Percentiles rank a stretch among this genome's conserved stretches.
These are phyloP conservation scores for Plasmopara viticola DNA, from an alignment of 352 stramenopile genomes.

Conservation along the genomic window DNA sequence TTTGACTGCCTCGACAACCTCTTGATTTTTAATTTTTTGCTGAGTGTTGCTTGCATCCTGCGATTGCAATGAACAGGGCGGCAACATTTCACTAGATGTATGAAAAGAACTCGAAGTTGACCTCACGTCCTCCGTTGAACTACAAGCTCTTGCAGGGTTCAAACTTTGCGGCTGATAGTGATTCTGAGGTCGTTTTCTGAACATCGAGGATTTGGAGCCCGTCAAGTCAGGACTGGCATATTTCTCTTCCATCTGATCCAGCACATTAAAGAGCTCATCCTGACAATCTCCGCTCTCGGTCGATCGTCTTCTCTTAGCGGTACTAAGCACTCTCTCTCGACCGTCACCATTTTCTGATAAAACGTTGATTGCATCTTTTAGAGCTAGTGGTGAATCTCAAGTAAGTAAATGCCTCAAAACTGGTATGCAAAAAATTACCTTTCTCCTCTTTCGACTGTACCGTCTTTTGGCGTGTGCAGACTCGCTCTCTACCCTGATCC, in stretches of 20 bases:
- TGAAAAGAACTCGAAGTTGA: conserved; percentile 8
- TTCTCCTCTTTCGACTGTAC: conserved; percentile 13
- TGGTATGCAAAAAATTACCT: conserved; percentile 10
- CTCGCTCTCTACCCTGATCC: conserved; percentile 3
- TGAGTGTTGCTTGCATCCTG: conserved; percentile 12
- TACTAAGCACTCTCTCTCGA: conserved; percentile 1
- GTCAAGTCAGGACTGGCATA: conserved; percentile 34
- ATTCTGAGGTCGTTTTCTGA: neutral
- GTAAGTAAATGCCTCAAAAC: conserved; percentile 2
- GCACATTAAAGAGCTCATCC: conserved; percentile 50
- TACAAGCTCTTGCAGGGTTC: neutral
- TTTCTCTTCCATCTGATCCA: conserved; percentile 60
- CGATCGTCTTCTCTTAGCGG: conserved; percentile 5
- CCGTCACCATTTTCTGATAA: conserved; percentile 10
- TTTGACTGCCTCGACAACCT: conserved; percentile 2
- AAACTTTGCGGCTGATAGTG: neutral
- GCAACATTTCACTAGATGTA: conserved; percentile 20
- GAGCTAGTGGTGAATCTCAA: neutral
- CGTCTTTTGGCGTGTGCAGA: conserved; percentile 5
- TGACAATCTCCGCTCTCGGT: conserved; percentile 36
- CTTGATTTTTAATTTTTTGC: conserved; percentile 6
- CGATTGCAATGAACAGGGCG: conserved; percentile 10
- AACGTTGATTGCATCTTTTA: conserved; percentile 3
- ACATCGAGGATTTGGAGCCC: neutral
- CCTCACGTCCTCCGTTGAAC: conserved; percentile 3